These are phyloP conservation scores for Cladosporium sp. DNA, from an alignment of 2,329 filamentous ascomycete species.

Conservation along the genomic window DNA sequence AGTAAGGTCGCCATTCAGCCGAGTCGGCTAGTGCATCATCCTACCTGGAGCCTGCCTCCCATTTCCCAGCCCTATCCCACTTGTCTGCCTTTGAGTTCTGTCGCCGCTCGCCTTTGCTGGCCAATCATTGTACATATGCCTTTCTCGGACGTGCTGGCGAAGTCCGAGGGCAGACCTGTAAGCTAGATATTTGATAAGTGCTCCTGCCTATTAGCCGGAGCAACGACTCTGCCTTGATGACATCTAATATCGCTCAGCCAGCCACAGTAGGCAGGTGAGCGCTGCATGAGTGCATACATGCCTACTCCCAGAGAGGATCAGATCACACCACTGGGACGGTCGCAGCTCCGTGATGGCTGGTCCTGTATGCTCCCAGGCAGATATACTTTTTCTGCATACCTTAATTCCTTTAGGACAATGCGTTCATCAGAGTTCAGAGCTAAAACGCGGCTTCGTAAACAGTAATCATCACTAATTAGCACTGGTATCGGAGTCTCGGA, in stretches of 20 bases:
- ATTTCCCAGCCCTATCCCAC: neutral
- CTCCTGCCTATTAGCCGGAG: neutral
- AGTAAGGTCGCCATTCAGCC: neutral
- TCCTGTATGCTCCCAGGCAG: neutral
- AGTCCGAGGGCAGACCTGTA: neutral
- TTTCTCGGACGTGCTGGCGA: slow-evolving; percentile 2
- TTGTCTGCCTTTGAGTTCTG: neutral
- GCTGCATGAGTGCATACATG: neutral
- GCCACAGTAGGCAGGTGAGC: neutral
- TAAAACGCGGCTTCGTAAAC: neutral
- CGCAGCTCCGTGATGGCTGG: neutral
- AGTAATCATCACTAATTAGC: too few relatives aligned
- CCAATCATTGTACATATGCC: slow-evolving; percentile 4
- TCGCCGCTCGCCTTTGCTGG: neutral
- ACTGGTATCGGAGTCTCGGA: too few relatives aligned
- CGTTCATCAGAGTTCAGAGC: neutral
- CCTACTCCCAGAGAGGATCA: neutral
- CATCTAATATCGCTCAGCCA: neutral
- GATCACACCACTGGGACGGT: neutral
- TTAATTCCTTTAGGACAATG: neutral
- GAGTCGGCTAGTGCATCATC: neutral
- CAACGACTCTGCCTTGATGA: too few relatives aligned
- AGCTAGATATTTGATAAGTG: too few relatives aligned
- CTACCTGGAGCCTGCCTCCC: neutral
- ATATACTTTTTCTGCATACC: neutral